Evolutionary conservation across 2,329 filamentous ascomycete species (phyloP), one percentile per base, ranked within the genome.

Genomic region (Acrocalymma vagum): DNA sequence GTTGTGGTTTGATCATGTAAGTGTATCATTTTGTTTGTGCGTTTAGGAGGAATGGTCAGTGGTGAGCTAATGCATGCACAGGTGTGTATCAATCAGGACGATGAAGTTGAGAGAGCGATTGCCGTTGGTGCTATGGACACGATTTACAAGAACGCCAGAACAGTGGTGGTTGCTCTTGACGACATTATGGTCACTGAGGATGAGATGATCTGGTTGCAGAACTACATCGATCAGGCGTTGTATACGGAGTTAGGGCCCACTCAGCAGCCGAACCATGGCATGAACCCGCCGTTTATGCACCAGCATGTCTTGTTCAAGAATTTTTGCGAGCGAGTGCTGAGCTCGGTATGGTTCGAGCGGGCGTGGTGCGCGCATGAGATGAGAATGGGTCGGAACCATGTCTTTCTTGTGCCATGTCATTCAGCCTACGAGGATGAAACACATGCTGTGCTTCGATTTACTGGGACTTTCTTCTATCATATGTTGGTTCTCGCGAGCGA

Each of bases 291-390:
- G 11, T 53, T 64, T 24, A 63, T 69, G 63, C 53, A 58, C 18
- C 52, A 55, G 22, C 50, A 59, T 10, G 38, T 49, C 13, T 17
- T 48, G 1, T 48, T 67, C 23, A 42, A 43, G 25, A 50, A 55
- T 27, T 72, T 58, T 40, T 62, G 57, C 42, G 65, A 55, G 57
- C 71, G 60, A 43, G 41, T 75, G 6, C 49, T 74, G 14, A 58
- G 56, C 22, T 74, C 72, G 9, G 65, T 63, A 3, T 76, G 71
- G 70, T 75, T 75, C 47, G 65, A 67, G 32, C 59, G 73, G 26
- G 73, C 73, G 8, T 76, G 72, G 72, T 76, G 73, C 41, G 53
- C 65, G 31, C 71, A 74, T 42, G 73, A 76, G 53, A 72, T 76
- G 69, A 55, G 64, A 17, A 55, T 73, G 29, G 71, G 65, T 5